A percentile compares a stretch with the other conserved stretches of the same genome.
phyloP scores from a whole-genome alignment of 495 filamentous ascomycete genomes.

The Acidiella bohemica region DNA sequence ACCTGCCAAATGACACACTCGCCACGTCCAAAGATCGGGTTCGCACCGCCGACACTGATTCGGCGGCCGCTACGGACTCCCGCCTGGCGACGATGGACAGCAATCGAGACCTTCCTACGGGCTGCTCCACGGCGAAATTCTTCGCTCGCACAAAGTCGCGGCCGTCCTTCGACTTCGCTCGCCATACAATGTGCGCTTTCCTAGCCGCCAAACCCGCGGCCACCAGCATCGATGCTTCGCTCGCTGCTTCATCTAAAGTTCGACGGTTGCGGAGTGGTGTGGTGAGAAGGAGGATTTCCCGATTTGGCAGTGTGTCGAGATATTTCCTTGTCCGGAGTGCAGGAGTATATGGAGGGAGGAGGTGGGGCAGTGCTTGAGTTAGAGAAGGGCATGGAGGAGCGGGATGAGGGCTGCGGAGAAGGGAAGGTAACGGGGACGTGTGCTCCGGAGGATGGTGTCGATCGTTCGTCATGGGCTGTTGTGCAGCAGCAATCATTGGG shows the following conservation, averaged over 20 bases:
- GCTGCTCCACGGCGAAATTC: too few species aligned
- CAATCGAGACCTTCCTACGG: too few species aligned
- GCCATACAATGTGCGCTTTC: constrained; percentile 8
- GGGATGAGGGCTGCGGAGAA: not conserved
- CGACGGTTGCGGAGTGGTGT: not conserved
- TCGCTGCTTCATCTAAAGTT: constrained; percentile 7
- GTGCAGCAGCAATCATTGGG: too few species aligned
- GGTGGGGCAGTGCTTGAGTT: too few species aligned
- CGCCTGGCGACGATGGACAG: not conserved
- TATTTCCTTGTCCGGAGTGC: not conserved
- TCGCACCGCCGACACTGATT: not conserved
- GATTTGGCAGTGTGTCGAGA: constrained; percentile 1
- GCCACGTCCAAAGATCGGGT: too few species aligned
- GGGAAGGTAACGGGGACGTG: too few species aligned
- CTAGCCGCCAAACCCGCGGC: constrained; percentile 5
- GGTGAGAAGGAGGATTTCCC: not conserved
- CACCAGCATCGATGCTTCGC: constrained; percentile 8
- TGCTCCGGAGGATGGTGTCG: too few species aligned
- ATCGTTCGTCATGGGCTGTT: too few species aligned
- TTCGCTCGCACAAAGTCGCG: too few species aligned
- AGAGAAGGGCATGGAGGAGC: not conserved
- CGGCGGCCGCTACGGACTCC: not conserved
- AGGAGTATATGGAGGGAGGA: not conserved
- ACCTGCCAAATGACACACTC: too few species aligned
- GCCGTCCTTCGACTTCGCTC: not conserved